Base-by-base conservation (phyloP, 116 monocot species). In the Dioscorea cayenensis region DNA sequence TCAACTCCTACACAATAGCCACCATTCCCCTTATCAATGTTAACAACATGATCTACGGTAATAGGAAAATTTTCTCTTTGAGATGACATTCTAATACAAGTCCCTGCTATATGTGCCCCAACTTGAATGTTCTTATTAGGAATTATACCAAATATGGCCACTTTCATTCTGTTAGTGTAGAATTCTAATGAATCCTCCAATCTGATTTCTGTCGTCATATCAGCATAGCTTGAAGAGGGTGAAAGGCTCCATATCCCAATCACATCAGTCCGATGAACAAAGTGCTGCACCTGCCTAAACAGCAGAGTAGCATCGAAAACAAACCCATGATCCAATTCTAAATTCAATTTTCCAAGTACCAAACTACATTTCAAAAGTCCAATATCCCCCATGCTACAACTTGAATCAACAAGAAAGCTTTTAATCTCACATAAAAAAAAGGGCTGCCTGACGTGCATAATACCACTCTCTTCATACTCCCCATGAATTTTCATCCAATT, bases 381-480 rank as follows among this genome's bases (percentile, higher is more conserved):
- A 61, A 66, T 67, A 16, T 60, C 81, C 52, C 58, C 65, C 17
- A 22, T 60, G 28, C 32, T 68, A 17, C 49, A 12, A 70, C 49
- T 66, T 68, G 90, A 77, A 75, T 76, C 73, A 32, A 68, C 23
- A 28, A 79, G 65, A 51, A 64, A 71, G 23, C 62, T 76, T 71
- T 80, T 74, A 12, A 80, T 14, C 63, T 86, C 82, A 80, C 63
- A 88, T 71, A 95, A 78, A 65, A 83, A 17, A 77, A 89, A 95
- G 51, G 95, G 86, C 13, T 72, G 32, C 18, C 74, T 68, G 10
- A 38, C 72, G 60, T 66, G 66, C 35, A 37, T 27, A 28, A 43
- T 22, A 76, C 75, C 67, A 36, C 75, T 69, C n/a, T 72, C 78
- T 65, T 78, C 71, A 66, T 76, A 74, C 61, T 70, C 71, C 28